A percentile compares a stretch with the other conserved stretches of the same genome.
Evolutionary conservation across 1,284 basidiomycete species (phyloP).

Genomic region (Agroathelia rolfsii): DNA sequence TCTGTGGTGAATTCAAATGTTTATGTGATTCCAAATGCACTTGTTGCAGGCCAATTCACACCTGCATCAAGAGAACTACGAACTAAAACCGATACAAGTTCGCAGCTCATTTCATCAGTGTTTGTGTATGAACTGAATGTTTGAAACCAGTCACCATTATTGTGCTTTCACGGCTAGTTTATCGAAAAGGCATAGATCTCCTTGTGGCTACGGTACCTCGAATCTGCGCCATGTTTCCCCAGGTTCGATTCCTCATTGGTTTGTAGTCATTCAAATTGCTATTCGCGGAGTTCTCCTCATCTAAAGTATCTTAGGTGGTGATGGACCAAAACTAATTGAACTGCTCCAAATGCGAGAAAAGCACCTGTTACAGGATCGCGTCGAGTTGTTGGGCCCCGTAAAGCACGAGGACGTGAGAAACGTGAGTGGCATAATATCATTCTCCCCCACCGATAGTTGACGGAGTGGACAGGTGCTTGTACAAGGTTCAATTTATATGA

Average conservation of each 20-base stretch:
- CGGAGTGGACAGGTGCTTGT: conserved; percentile 52
- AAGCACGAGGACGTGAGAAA: conserved; percentile 73
- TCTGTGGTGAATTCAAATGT: conserved; percentile 51
- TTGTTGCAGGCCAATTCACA: conserved; percentile 82
- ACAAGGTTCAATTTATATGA: conserved; percentile 86
- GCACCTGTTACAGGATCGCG: conserved; percentile 80
- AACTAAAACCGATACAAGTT: conserved; percentile 45
- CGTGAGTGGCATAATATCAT: conserved; percentile 31
- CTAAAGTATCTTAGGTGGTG: conserved; percentile 52
- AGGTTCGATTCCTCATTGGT: conserved; percentile 87
- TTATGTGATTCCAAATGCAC: conserved; percentile 90
- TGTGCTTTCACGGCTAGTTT: conserved; percentile 89
- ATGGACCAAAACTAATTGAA: conserved; percentile 93
- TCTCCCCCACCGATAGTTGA: not conserved
- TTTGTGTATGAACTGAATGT: not conserved
- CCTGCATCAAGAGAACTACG: conserved; percentile 42
- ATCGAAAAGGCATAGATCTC: conserved; percentile 95
- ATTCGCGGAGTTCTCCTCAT: not conserved
- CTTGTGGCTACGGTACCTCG: conserved; percentile 87
- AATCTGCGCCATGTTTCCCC: conserved; percentile 77
- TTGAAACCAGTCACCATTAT: conserved; percentile 75
- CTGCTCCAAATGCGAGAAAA: conserved; percentile 95
- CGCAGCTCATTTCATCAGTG: not conserved
- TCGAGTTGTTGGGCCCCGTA: conserved; percentile 81
- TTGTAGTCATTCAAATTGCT: conserved; percentile 15